phyloP scores from a whole-genome alignment of 768 basidiomycete species.

The Gymnopilus dilepis region DNA sequence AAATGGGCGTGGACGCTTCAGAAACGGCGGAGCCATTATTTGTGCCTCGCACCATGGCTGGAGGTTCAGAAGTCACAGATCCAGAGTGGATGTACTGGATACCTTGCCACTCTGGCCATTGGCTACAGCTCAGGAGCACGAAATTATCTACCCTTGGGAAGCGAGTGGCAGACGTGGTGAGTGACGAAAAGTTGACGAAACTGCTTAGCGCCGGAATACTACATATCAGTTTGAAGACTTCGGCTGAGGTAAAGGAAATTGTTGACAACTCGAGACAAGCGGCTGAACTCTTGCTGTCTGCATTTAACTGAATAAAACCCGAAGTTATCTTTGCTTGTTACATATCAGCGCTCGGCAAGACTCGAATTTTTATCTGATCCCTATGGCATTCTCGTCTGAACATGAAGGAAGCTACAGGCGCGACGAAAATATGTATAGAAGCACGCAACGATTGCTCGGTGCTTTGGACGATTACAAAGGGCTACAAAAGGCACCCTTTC shows the following conservation, averaged over 20 bases:
- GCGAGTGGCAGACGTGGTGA: conserved; percentile 3
- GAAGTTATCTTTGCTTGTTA: too few relatives aligned
- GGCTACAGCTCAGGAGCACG: conserved; percentile 25
- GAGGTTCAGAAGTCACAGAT: neutral
- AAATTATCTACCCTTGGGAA: conserved; percentile 12
- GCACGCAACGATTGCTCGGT: too few relatives aligned
- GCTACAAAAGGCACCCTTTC: too few relatives aligned
- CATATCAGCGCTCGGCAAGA: too few relatives aligned
- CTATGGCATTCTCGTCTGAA: too few relatives aligned
- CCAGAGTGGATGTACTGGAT: conserved; percentile 33
- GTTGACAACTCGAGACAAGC: neutral
- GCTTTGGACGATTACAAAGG: too few relatives aligned
- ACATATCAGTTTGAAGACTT: conserved; percentile 19
- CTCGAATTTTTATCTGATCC: too few relatives aligned
- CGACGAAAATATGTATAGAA: too few relatives aligned
- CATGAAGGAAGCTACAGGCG: too few relatives aligned
- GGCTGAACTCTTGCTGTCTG: neutral
- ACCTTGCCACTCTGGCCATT: conserved; percentile 24
- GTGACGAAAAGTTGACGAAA: neutral
- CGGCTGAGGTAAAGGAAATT: conserved; percentile 14
- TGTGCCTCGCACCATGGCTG: neutral
- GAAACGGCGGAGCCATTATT: neutral
- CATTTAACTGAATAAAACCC: neutral
- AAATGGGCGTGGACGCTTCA: neutral
- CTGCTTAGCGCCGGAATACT: conserved; percentile 14